phyloP scores from a whole-genome alignment of 148 eudicot species.

The Fagopyrum esculentum region DNA sequence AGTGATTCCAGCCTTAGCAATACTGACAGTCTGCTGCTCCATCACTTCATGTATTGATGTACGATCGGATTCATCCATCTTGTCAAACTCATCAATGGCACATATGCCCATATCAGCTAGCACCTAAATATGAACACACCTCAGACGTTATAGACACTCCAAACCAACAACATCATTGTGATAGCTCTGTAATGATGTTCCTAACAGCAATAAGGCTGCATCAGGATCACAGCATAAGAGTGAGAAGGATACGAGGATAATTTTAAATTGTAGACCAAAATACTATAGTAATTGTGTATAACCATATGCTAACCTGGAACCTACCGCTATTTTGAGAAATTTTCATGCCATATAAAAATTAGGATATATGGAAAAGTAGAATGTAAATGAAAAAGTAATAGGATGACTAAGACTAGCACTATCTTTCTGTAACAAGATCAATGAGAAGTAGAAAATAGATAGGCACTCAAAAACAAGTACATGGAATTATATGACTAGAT shows the following conservation, averaged over 20 bases:
- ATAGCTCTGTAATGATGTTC: not conserved
- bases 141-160: not conserved
- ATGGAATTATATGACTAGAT: not conserved
- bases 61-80: constrained; percentile 99
- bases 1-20: constrained; percentile 99
- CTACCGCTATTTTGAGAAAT: not conserved
- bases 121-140: constrained; percentile 42
- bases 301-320: not conserved
- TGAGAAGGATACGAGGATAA: not conserved
- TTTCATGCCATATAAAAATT: not conserved
- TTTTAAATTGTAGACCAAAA: not conserved
- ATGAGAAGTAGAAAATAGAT: not conserved
- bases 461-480: no score
- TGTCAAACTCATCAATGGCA: constrained; percentile 98
- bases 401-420: not conserved
- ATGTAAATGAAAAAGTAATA: not conserved
- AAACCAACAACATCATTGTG: constrained; percentile 10
- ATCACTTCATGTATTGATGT: constrained; percentile 98
- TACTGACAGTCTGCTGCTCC: constrained; percentile 99
- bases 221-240: not conserved
- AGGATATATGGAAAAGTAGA: not conserved
- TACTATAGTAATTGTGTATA: not conserved
- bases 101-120: constrained; percentile 99
- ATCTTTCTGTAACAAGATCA: not conserved
- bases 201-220: not conserved